phyloP scores from a whole-genome alignment of 495 filamentous ascomycete genomes.

The Evernia prunastri region DNA sequence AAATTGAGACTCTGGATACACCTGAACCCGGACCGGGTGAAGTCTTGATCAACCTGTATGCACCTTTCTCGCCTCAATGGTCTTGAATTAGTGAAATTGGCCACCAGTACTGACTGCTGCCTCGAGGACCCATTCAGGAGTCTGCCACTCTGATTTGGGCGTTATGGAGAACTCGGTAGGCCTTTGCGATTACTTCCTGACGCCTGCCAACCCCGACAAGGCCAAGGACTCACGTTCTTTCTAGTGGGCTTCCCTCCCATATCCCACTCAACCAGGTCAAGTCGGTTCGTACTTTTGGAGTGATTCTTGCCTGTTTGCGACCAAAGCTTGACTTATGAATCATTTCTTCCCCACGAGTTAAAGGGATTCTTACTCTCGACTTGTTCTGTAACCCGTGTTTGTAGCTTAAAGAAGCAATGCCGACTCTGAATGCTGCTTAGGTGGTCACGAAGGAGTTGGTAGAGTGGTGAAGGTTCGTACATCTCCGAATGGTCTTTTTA shows the following conservation, averaged over 20 bases:
- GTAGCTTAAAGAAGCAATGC: neutral
- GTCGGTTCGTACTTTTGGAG: constrained; percentile 33
- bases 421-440: neutral
- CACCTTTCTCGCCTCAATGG: neutral
- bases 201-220: neutral
- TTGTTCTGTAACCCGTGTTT: neutral
- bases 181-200: neutral
- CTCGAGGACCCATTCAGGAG: constrained; percentile 57
- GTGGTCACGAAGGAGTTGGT: constrained; percentile 58
- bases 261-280: constrained; percentile 57
- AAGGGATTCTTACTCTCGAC: too few relatives aligned
- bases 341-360: too few relatives aligned
- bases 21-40: constrained; percentile 60
- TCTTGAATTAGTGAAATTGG: constrained; percentile 12
- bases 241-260: constrained; percentile 52
- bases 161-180: constrained; percentile 55
- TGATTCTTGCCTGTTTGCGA: neutral
- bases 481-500: too few relatives aligned
- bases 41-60: constrained; percentile 59
- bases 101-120: constrained; percentile 1
- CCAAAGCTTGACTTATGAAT: neutral
- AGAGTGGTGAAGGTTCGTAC: constrained; percentile 54
- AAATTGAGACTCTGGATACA: constrained; percentile 56
- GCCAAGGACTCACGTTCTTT: neutral
- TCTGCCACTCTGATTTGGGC: constrained; percentile 62